Evolutionary conservation across 225 moss, liverwort and hornwort species (phyloP), one percentile per base, ranked within the genome.

Genomic region (Thuidium tamariscinum): DNA sequence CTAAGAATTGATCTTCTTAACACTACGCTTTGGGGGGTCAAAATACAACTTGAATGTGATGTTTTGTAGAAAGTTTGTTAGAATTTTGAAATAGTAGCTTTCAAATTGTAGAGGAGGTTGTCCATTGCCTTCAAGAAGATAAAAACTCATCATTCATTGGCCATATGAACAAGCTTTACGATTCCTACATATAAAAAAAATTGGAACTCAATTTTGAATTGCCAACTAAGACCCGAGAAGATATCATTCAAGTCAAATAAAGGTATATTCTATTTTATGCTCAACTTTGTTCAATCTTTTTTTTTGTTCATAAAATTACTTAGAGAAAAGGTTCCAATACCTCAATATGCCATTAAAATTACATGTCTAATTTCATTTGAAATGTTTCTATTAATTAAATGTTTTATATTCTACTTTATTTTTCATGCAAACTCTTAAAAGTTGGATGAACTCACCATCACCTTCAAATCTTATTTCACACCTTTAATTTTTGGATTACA

Each of bases 21-120:
- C 22, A 1, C 2, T 16, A 27, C 9, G 5, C 44, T 16, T 27
- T 29, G 3, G 3, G 15, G 3, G 2, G 29, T 44, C 15, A 57
- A 27, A 44, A 44, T 4, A 70, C 16, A 44, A 27, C 17, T 44
- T 29, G 9, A 71, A 71, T 71, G 46, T 71, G 3, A 46, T 71
- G 17, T 1, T 71, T 44, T 71, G 29, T 29, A 3, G 3, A 71
- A 44, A 27, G 8, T 29, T 44, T 71, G 3, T 17, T 71, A 10
- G 1, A 29, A 44, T 10, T 71, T 39, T 42, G 15, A 3, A 27
- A 42, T 42, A 42, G 16, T 27, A 70, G 70, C 9, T 42, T 27
- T 42, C 3, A 16, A 15, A 1, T 70, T 70, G 16, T 0, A 0
- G 0, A 70, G 0, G 42, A 70, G 0, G 27, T 42, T 70, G 9